Evolutionary conservation across 352 stramenopile genomes (phyloP).

Genomic region (Phytophthora niederhauseri): DNA sequence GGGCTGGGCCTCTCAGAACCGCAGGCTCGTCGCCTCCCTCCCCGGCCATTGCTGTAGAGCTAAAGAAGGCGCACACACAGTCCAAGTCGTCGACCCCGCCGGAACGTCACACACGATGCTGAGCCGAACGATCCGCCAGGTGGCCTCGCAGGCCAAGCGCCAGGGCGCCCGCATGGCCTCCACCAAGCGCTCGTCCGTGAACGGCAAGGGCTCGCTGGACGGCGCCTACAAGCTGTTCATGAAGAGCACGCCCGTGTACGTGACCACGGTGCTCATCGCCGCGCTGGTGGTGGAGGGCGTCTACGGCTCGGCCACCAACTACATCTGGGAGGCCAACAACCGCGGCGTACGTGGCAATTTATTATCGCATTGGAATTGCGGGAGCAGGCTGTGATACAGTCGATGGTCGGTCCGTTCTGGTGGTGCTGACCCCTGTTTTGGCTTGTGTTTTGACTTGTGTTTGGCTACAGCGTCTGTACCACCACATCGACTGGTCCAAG

Average conservation of each 20-base stretch:
- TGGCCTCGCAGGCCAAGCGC: conserved; percentile 43
- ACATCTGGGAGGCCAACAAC: conserved; percentile 86
- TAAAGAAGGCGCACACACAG: conserved; percentile 29
- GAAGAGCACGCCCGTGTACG: conserved; percentile 84
- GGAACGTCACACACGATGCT: conserved; percentile 43
- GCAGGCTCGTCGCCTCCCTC: conserved; percentile 22
- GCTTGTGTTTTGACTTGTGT: conserved; percentile 3
- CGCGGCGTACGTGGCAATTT: conserved; percentile 62
- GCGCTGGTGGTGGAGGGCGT: conserved; percentile 72
- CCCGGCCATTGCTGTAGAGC: conserved; percentile 26
- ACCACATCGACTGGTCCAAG: conserved; percentile 89
- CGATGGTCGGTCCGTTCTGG: conserved; percentile 30
- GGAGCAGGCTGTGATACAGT: not conserved
- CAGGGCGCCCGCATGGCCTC: conserved; percentile 50
- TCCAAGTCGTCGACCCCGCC: conserved; percentile 8
- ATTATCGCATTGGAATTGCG: not conserved
- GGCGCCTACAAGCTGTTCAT: conserved; percentile 78
- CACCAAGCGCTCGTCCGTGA: conserved; percentile 80
- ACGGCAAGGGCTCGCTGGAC: conserved; percentile 73
- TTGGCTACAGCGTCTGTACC: conserved; percentile 71
- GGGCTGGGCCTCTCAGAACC: conserved; percentile 14
- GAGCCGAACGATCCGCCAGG: conserved; percentile 59
- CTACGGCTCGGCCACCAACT: conserved; percentile 74
- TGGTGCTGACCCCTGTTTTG: conserved; percentile 28
- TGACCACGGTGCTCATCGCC: conserved; percentile 76